Evolutionary conservation across 371 early-diverging fungal genomes (phyloP), one percentile per base, ranked within the genome.

Genomic region (Cokeromyces recurvatus): DNA sequence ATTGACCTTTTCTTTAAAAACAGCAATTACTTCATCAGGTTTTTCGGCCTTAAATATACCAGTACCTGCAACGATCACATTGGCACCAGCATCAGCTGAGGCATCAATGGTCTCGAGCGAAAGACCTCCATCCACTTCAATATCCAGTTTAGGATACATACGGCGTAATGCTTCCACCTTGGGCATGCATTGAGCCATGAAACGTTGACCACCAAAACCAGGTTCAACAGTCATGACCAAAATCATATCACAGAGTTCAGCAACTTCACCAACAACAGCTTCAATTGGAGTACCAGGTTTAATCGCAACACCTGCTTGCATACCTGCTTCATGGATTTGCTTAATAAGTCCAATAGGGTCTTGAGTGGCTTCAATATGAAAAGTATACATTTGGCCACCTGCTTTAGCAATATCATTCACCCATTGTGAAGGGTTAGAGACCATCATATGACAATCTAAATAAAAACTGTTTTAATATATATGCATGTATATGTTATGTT

Each of bases 201-300:
- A 94, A 34, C 82, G 68, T 69, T 97, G 97, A 31, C 97, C 97
- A 32, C 97, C 97, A 66, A 97, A 97, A 3, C 97, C 97, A 38
- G 97, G 97, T 62, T 97, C 95, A 27, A 99, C 99, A 0, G 98
- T 98, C 99, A 99, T 99, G 35, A 98, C 80, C 36, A 99, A 76
- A 24, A 97, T 85, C 87, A 91, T 89, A 52, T 96, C 97, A 41
- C 89, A 81, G 56, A 78, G 66, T 19, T 79, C 73, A 19, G 79
- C 89, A 29, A 88, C 62, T 11, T 77, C 71, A 2, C 71, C 71
- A 37, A 82, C 71, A 2, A 91, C 85, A 0, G 72, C 54, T n/a
- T 89, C 89, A 19, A 91, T 79, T 6, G 86, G 81, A 1, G 98
- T 97, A 40, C 79, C 78, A 4, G 99, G 99, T 67, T 95, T 97